Conservation (phyloP, 768 basidiomycete species). For the Xerocomellus amylosporus region DNA sequence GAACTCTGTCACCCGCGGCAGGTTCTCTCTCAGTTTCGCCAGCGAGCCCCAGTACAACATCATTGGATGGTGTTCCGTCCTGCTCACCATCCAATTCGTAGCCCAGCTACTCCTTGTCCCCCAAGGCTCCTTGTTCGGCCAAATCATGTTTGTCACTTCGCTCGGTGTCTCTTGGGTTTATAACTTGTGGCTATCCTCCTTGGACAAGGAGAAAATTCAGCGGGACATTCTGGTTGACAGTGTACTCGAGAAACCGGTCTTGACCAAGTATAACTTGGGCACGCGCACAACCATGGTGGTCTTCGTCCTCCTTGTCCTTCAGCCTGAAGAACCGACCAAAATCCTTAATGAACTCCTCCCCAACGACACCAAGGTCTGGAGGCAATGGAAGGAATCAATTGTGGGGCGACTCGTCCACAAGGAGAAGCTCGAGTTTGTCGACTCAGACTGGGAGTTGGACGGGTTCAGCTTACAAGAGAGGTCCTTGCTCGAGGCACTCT, state of each 20-base stretch:
- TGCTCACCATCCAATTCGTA: slow-evolving; percentile 35
- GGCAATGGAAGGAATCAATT: slow-evolving; percentile 22
- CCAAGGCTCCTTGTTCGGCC: slow-evolving; percentile 33
- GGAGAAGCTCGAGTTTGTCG: slow-evolving; percentile 24
- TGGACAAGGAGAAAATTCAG: slow-evolving; percentile 37
- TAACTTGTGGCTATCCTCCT: slow-evolving; percentile 35
- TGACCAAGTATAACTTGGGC: slow-evolving; percentile 26
- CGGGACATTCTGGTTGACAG: slow-evolving; percentile 21
- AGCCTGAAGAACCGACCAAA: slow-evolving; percentile 18
- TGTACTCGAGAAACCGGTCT: slow-evolving; percentile 21
- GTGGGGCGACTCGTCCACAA: slow-evolving; percentile 12
- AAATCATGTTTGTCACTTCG: slow-evolving; percentile 34
- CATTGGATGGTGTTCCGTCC: slow-evolving; percentile 31
- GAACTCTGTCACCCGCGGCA: slow-evolving; percentile 32
- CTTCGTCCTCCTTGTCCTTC: slow-evolving; percentile 24
- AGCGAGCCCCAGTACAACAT: slow-evolving; percentile 26
- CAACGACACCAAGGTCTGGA: slow-evolving; percentile 26
- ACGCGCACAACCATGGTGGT: slow-evolving; percentile 28
- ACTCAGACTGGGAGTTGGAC: slow-evolving; percentile 22
- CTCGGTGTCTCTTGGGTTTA: slow-evolving; percentile 37
- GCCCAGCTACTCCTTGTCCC: slow-evolving; percentile 36
- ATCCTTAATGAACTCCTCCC: slow-evolving; percentile 26
- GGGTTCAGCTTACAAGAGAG: slow-evolving; percentile 17
- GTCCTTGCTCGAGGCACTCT: slow-evolving; percentile 23
- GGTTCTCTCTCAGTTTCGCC: slow-evolving; percentile 27